phyloP scores from a whole-genome alignment of 176 grass and related monocot species.

The Triticum monococcum region DNA sequence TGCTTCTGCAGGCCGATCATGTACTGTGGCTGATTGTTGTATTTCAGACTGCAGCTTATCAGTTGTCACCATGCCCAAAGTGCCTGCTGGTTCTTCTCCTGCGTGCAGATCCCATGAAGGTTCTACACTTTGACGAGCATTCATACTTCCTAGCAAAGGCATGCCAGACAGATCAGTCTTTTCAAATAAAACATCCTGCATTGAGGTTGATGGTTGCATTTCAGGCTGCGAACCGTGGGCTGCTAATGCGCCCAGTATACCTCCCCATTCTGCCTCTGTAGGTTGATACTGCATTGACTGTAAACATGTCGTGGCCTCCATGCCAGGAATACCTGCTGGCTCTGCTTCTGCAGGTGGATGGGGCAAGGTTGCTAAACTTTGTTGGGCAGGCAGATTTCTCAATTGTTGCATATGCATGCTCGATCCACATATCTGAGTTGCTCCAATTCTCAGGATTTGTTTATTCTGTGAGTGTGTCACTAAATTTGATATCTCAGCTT shows the following conservation, averaged over 20 bases:
- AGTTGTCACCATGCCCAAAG: neutral
- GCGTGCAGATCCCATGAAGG: neutral
- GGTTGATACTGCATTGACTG: neutral
- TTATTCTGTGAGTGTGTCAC: neutral
- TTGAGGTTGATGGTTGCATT: neutral
- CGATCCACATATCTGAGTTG: neutral
- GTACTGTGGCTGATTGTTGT: constrained; percentile 1
- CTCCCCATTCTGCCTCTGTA: neutral
- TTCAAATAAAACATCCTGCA: neutral
- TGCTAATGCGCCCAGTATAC: neutral
- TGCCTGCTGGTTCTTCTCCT: neutral
- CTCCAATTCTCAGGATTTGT: neutral
- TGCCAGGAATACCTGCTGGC: neutral
- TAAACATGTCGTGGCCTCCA: neutral
- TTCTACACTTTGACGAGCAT: neutral
- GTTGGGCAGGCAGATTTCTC: neutral
- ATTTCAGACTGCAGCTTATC: neutral
- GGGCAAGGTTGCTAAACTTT: neutral
- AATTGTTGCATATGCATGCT: neutral
- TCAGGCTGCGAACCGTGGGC: neutral
- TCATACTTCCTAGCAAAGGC: neutral
- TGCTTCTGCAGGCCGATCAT: constrained; percentile 25
- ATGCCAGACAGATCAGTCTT: neutral
- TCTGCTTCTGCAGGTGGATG: neutral
- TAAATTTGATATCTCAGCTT: neutral